Evolutionary conservation across 768 basidiomycete species (phyloP).

Genomic region (Hericium coralloides): DNA sequence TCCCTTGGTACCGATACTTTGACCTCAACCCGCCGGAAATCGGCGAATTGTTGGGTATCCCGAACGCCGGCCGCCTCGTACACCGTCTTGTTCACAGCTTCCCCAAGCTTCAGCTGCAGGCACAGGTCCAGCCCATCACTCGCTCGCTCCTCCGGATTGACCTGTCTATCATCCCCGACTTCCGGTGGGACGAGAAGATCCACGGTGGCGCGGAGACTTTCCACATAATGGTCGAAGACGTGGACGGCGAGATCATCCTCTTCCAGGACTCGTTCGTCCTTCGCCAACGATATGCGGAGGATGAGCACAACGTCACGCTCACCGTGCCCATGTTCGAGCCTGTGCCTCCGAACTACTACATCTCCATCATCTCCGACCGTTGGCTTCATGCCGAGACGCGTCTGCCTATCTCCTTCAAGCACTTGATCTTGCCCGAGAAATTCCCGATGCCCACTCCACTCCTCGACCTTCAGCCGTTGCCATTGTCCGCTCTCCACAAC

Average conservation of each 20-base stretch:
- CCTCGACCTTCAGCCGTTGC: constrained; percentile 86
- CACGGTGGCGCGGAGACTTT: constrained; percentile 87
- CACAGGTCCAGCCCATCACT: constrained; percentile 95
- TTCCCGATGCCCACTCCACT: constrained; percentile 91
- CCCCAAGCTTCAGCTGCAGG: constrained; percentile 92
- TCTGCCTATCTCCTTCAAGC: constrained; percentile 94
- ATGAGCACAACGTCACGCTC: constrained; percentile 90
- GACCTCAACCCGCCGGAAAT: constrained; percentile 88
- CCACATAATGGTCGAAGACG: constrained; percentile 91
- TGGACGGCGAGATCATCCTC: constrained; percentile 93
- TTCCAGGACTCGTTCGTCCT: constrained; percentile 93
- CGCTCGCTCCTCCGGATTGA: constrained; percentile 89
- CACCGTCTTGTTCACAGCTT: constrained; percentile 93
- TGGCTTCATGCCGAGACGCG: constrained; percentile 96
- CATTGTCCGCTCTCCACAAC: constrained; percentile 88
- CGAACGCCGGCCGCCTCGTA: constrained; percentile 86
- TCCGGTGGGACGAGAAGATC: constrained; percentile 94
- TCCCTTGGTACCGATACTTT: constrained; percentile 97
- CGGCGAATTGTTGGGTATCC: constrained; percentile 89
- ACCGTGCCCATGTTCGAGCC: constrained; percentile 97
- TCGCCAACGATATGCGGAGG: constrained; percentile 83
- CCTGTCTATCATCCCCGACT: constrained; percentile 92
- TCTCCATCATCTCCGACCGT: constrained; percentile 88
- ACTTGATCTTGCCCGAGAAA: constrained; percentile 93
- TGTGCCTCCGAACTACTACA: constrained; percentile 96